Evolutionary conservation across 805 yeast genomes (phyloP).

Genomic region (Naumovozyma dairenensis): DNA sequence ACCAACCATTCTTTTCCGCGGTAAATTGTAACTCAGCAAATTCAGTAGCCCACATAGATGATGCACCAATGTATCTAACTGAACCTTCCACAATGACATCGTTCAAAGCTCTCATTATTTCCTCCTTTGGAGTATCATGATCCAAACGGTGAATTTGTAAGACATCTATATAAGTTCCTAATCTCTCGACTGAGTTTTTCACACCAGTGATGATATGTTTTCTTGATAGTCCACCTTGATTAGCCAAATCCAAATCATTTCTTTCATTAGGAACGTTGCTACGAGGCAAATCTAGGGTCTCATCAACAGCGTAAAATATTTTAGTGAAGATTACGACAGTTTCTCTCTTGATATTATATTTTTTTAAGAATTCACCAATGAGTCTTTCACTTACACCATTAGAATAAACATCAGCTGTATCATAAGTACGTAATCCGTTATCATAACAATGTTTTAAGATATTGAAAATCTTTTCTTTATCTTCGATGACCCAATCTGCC

Average conservation of each 20-base stretch:
- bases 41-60: constrained; percentile 49
- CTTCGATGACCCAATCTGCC: constrained; percentile 38
- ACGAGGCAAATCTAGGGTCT: constrained; percentile 8
- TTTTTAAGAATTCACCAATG: constrained; percentile 44
- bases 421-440: constrained; percentile 36
- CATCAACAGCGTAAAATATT: constrained; percentile 28
- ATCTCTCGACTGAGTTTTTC: constrained; percentile 32
- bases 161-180: constrained; percentile 42
- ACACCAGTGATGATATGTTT: constrained; percentile 40
- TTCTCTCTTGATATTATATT: constrained; percentile 42
- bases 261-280: not conserved
- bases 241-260: constrained; percentile 7
- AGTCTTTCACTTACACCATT: constrained; percentile 40
- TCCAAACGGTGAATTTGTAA: constrained; percentile 51
- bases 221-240: constrained; percentile 34
- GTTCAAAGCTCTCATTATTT: constrained; percentile 48
- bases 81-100: constrained; percentile 41
- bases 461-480: constrained; percentile 37
- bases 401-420: constrained; percentile 41
- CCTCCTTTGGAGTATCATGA: constrained; percentile 37
- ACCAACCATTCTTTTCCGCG: constrained; percentile 50
- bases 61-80: constrained; percentile 52
- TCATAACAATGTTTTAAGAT: constrained; percentile 39
- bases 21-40: constrained; percentile 44
- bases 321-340: constrained; percentile 47